These are phyloP conservation scores for Periglandula ipomoeae DNA, from an alignment of 2,329 filamentous ascomycete genomes.

Conservation along the genomic window DNA sequence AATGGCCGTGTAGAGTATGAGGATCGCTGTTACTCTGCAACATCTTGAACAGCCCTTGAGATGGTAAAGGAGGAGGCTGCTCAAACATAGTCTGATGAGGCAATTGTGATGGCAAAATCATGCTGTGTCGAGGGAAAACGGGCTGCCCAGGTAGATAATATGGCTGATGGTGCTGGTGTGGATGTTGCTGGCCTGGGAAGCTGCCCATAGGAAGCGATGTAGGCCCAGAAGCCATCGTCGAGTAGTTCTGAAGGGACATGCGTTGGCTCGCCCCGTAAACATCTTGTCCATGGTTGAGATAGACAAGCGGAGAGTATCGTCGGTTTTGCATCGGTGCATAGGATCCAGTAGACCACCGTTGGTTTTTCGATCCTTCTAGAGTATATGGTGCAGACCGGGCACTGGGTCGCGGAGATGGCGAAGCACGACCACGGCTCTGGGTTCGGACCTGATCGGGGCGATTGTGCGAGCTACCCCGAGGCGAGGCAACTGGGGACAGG, in stretches of 20 bases:
- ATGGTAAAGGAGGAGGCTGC: slow-evolving; percentile 53
- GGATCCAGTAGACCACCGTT: slow-evolving; percentile 72
- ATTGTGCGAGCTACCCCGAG: slow-evolving; percentile 52
- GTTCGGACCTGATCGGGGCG: slow-evolving; percentile 53
- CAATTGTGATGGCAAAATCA: slow-evolving; percentile 41
- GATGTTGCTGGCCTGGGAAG: slow-evolving; percentile 29
- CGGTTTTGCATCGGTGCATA: slow-evolving; percentile 50
- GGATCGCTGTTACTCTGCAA: slow-evolving; percentile 67
- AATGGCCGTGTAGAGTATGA: slow-evolving; percentile 58
- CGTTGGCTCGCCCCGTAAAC: slow-evolving; percentile 47
- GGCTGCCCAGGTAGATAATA: slow-evolving; percentile 45
- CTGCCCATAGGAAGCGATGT: slow-evolving; percentile 43
- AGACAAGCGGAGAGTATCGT: slow-evolving; percentile 52
- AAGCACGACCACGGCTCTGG: slow-evolving; percentile 60
- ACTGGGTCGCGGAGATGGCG: slow-evolving; percentile 60
- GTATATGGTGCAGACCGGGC: slow-evolving; percentile 63
- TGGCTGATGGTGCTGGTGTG: slow-evolving; percentile 32
- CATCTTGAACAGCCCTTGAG: slow-evolving; percentile 64
- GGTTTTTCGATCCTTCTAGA: slow-evolving; percentile 56
- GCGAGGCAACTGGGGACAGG: slow-evolving; percentile 64
- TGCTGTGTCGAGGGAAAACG: slow-evolving; percentile 45
- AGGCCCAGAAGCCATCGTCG: slow-evolving; percentile 22
- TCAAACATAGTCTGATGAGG: slow-evolving; percentile 47
- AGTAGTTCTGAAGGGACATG: slow-evolving; percentile 35
- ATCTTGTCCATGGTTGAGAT: slow-evolving; percentile 48